These are phyloP conservation scores for Trametes villosa DNA, from an alignment of 768 basidiomycete genomes.

Conservation along the genomic window DNA sequence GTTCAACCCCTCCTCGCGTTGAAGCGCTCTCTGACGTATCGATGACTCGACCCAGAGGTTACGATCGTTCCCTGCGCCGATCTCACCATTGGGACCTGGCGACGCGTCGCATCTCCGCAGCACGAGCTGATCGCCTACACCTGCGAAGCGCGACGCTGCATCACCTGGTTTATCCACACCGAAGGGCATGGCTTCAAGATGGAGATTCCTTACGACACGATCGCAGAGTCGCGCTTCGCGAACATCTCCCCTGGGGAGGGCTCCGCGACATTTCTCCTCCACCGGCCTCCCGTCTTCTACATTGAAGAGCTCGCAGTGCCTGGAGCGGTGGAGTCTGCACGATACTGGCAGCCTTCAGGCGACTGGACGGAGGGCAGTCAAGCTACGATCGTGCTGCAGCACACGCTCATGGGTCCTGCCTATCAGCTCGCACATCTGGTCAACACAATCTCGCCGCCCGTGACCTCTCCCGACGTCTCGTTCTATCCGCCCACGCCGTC, in stretches of 20 bases:
- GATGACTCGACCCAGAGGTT: slow-evolving; percentile 50
- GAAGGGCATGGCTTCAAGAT: slow-evolving; percentile 81
- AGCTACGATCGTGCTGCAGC: slow-evolving; percentile 64
- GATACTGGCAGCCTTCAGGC: slow-evolving; percentile 60
- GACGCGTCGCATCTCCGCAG: slow-evolving; percentile 65
- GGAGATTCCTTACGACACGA: slow-evolving; percentile 73
- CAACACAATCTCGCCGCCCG: slow-evolving; percentile 43
- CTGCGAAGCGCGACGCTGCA: slow-evolving; percentile 64
- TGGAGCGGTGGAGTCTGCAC: slow-evolving; percentile 3
- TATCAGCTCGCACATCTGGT: slow-evolving; percentile 62
- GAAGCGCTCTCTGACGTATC: background rate
- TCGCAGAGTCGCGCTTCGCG: slow-evolving; percentile 60
- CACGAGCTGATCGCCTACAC: slow-evolving; percentile 79
- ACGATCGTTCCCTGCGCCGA: slow-evolving; percentile 78
- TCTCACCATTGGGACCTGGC: slow-evolving; percentile 78
- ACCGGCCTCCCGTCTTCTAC: slow-evolving; percentile 71
- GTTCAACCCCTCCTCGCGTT: slow-evolving; percentile 32
- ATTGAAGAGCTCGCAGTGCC: slow-evolving; percentile 51
- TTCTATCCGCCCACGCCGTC: slow-evolving; percentile 16
- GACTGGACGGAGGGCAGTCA: slow-evolving; percentile 83
- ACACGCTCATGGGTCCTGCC: slow-evolving; percentile 67
- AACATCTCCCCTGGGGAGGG: slow-evolving; percentile 58
- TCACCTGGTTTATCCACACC: slow-evolving; percentile 82
- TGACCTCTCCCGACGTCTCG: background rate
- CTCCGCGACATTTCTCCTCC: slow-evolving; percentile 65